These are phyloP conservation scores for Eucalyptus pumila DNA, from an alignment of 345 rosid species.

Conservation along the genomic window DNA sequence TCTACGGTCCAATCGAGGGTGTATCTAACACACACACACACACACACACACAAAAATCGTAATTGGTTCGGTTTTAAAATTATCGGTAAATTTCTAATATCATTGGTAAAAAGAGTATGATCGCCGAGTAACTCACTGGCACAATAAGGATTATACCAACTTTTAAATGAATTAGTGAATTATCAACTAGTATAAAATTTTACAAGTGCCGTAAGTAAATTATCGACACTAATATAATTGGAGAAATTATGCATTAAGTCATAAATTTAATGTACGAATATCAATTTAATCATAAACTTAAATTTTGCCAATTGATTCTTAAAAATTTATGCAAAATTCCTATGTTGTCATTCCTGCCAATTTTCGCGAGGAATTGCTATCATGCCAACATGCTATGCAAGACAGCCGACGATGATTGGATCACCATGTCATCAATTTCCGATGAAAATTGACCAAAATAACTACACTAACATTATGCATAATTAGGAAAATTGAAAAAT, in stretches of 20 bases:
- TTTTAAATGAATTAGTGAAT: not conserved
- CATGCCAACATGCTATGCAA: rapidly evolving
- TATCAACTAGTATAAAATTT: rapidly evolving
- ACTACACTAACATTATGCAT: not conserved
- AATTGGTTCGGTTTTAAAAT: not conserved
- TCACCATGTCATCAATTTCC: rapidly evolving
- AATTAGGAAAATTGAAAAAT: no score
- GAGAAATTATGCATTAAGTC: not conserved
- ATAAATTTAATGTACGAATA: rapidly evolving
- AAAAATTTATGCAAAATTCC: not conserved
- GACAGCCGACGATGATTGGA: rapidly evolving
- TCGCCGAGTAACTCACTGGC: not conserved
- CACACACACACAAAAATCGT: no score
- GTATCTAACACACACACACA: no score
- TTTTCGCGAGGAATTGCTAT: not conserved
- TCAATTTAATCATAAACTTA: rapidly evolving
- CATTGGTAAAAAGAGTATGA: not conserved
- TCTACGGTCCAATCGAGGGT: not conserved
- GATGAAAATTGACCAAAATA: rapidly evolving
- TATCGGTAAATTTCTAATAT: not conserved
- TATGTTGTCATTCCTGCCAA: not conserved
- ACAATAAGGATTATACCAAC: not conserved
- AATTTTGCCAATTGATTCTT: rapidly evolving
- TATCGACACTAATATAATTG: not conserved
- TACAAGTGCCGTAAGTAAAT: not conserved